phyloP scores from a whole-genome alignment of 2,329 filamentous ascomycete species.

The Aphanoascus verrucosus region DNA sequence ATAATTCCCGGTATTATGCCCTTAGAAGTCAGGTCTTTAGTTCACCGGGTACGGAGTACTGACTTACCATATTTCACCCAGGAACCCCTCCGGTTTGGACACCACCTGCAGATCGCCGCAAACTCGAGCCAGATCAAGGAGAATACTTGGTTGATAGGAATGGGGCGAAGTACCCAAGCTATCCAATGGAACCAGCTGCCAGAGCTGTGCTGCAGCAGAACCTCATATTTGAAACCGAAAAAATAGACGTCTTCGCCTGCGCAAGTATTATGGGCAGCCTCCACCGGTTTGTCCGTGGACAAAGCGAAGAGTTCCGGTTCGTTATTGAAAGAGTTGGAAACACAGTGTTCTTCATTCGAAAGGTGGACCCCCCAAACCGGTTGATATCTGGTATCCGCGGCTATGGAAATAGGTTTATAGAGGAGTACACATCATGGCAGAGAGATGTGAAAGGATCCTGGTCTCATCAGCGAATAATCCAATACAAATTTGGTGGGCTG shows the following conservation, averaged over 20 bases:
- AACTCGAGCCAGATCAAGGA: constrained; percentile 36
- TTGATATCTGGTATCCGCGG: constrained; percentile 46
- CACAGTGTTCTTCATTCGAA: constrained; percentile 53
- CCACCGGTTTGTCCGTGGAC: too few species aligned
- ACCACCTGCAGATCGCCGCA: constrained; percentile 27
- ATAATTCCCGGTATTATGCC: not conserved
- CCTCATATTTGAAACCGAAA: too few species aligned
- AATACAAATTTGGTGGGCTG: constrained; percentile 47
- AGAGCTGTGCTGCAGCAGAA: too few species aligned
- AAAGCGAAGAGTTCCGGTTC: constrained; percentile 32
- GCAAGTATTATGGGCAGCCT: too few species aligned
- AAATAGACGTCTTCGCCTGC: too few species aligned
- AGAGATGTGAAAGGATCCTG: constrained; percentile 31
- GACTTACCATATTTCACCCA: constrained; percentile 19
- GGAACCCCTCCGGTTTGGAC: constrained; percentile 44
- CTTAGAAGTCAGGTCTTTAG: not conserved
- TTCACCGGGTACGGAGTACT: not conserved
- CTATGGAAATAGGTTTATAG: constrained; percentile 56
- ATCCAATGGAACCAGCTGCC: too few species aligned
- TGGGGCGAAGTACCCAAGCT: not conserved
- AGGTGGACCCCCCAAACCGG: constrained; percentile 50
- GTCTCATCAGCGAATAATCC: constrained; percentile 32
- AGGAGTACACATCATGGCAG: constrained; percentile 56
- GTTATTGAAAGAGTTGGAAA: constrained; percentile 42
- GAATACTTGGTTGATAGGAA: not conserved